Base-by-base conservation (phyloP, 805 yeast species). In the Saccharomycopsis amapae region DNA sequence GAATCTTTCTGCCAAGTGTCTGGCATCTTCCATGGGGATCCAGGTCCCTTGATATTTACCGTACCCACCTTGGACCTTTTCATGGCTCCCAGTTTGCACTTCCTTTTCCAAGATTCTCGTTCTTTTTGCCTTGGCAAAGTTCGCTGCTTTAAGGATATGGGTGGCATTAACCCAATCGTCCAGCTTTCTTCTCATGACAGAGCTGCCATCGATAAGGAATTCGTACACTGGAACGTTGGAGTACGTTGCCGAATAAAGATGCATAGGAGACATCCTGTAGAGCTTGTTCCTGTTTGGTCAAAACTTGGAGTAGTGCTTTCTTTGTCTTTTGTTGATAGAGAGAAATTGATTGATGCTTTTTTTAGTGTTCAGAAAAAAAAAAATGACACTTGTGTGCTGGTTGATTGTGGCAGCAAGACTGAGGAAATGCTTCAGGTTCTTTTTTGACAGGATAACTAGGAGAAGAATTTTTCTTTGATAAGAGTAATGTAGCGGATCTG, bases 11-110 rank as follows among this genome's bases (percentile, higher is more conserved):
- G 90, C 86, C 46, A 86, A 73, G 51, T 73, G 76, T 22, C 68
- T 64, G 1, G 96, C 97, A 41, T 85, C 76, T 5, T 72, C 78
- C 51, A 85, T 64, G 0, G 97, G 97, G 6, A 89, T 89, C 96
- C 96, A 89, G 2, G 97, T 89, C 15, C 96, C 97, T 63, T 90
- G 97, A 63, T 88, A 90, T 59, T 89, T 81, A 44, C 97, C 97
- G 61, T 88, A 89, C 2, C 97, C 97, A 51, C 97, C 97, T 63
- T 89, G 97, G 19, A 89, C 87, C 62, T 90, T 90, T 58, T 89
- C 96, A 61, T 89, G 97, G 17, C 71, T 65, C 4, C 95, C 95
- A 35, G 74, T 75, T 59, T 90, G 96, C n/a, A 90, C 95, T 53
- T 89, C 96, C 57, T 83, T 79, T 61, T 89, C 97, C 55, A 89